Evolutionary conservation across 805 yeast genomes (phyloP).

Genomic region (Cyberlindnera galapagoensis): DNA sequence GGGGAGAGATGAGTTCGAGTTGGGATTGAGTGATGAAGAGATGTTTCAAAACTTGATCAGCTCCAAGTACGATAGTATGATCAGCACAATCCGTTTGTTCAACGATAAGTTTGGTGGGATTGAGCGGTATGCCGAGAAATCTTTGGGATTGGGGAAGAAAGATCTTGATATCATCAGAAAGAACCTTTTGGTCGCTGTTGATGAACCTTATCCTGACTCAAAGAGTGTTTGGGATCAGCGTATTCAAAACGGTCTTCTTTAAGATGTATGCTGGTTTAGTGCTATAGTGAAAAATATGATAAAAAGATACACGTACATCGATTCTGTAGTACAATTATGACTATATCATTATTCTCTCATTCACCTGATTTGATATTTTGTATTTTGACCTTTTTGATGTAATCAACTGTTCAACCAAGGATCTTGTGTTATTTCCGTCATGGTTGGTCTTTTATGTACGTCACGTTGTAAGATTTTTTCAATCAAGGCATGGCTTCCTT

Average conservation of each 20-base stretch:
- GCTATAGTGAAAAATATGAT: no score
- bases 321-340: no score
- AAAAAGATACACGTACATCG: no score
- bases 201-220: constrained; percentile 15
- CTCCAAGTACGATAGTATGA: constrained; percentile 65
- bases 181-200: constrained; percentile 24
- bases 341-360: background rate
- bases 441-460: constrained; percentile 60
- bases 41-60: constrained; percentile 58
- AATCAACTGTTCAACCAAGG: constrained; percentile 48
- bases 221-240: constrained; percentile 21
- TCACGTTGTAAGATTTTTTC: constrained; percentile 62
- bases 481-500: constrained; percentile 55
- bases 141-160: constrained; percentile 36
- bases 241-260: no score
- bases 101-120: constrained; percentile 48
- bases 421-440: constrained; percentile 62
- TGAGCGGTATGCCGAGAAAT: constrained; percentile 36
- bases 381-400: no score
- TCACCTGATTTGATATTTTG: no score
- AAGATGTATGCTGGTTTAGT: no score
- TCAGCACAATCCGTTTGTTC: constrained; percentile 50
- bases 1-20: constrained; percentile 1
- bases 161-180: constrained; percentile 36
- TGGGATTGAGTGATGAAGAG: constrained; percentile 27